Base-by-base conservation (phyloP, 331 rosid genomes). In the Arachis monticola region DNA sequence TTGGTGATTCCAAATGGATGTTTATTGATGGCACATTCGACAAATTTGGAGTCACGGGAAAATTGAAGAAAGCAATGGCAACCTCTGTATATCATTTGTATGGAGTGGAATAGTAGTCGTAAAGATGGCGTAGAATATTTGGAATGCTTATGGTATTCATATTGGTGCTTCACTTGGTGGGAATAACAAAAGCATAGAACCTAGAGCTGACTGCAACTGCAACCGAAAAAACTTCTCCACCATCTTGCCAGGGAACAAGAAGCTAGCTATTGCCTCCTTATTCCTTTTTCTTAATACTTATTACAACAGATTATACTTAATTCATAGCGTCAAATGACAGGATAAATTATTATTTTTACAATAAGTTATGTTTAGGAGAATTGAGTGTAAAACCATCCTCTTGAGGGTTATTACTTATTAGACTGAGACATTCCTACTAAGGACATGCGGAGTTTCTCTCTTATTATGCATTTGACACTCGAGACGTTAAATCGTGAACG, bases 21-120 rank as follows among this genome's bases (percentile, higher is more conserved):
- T 7, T 27, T 27, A 6, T 38, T 9, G 41, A 38, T 38, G 41
- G 7, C 70, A 44, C 55, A 64, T 64, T 48, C 17, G 72, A 67
- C 72, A 67, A 67, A 67, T 8, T 48, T 5, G 46, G 42, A 11
- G 60, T 50, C 72, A 48, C 51, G 60, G 60, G 60, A 53, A n/a
- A n/a, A 45, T 1, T 0, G 41, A 67, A 48, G 60, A 67, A 56
- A 50, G 53, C 14, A 58, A 58, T 38, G 46, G 53, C n/a, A 57
- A 57, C 61, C 61, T 57, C 32, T 22, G 1, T 27, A 27, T 27
- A 27, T 27, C 30, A 27, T 27, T 38, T 38, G 41, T 38, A 38
- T 5, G 58, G 46, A 22, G 10, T 10, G 56, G 1, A 10, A 12
- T 9, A 10, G 53, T 48, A 48, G 53, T 48, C 53, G 53, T 9